Evolutionary conservation across 2,329 filamentous ascomycete genomes (phyloP), one percentile per base, ranked within the genome.

Genomic region (Aspergillus eucalypticola): DNA sequence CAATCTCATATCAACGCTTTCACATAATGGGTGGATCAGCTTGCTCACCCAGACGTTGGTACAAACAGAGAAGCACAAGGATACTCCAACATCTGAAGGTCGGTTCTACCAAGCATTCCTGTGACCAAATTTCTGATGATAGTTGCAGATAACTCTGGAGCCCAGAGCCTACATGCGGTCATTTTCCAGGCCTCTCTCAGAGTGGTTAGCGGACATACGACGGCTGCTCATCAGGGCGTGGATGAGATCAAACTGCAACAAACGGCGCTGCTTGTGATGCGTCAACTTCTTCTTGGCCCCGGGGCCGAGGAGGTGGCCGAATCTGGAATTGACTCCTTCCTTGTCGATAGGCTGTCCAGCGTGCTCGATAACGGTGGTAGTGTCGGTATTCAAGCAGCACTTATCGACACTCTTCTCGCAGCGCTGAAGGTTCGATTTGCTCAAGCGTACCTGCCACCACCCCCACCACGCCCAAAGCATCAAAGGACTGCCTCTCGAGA

Each of bases 371-470:
- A 83, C 5, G 78, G 67, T 2, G 66, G 85, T 1, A 90, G 91
- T 66, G 84, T 88, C 29, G 88, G 88, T 55, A 84, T 94, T 1
- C 92, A 96, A 69, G 87, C 90, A 13, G 82, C 92, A 0, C 78
- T 96, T 8, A 83, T 97, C 23, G 90, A 93, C 68, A 87, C 91
- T n/a, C 84, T 93, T 3, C 86, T 90, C 67, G 87, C 88, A 50
- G 83, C 89, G 3, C 81, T 97, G 8, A 91, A 88, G 69, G 82
- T 95, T 44, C 77, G 76, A 54, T 75, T 75, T 66, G 65, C 75
- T 39, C 72, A 76, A 63, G 66, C 71, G n/a, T 68, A 76, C 64
- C 63, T 75, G 56, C 68, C 76, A 57, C 63, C 70, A 53, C 66
- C 71, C 35, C 63, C 71, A 21, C 61, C 68, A 50, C 62, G 66